Conservation (phyloP, 148 eudicot species). For the Fallopia convolvulus region DNA sequence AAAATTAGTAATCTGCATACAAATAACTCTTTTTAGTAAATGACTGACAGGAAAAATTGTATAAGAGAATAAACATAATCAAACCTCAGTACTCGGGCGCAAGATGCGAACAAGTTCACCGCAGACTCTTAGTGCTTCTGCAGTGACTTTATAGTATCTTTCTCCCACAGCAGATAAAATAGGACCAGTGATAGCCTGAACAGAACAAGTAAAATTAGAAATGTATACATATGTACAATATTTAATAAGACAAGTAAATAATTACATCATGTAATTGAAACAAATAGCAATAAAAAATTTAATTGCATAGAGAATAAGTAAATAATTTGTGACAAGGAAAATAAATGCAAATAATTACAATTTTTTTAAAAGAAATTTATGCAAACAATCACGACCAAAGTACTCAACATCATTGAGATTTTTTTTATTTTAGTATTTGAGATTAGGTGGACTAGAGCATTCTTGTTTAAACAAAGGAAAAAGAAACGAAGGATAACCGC, state of each 20-base stretch:
- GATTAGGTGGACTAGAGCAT: neutral
- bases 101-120: constrained; percentile 96
- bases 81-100: constrained; percentile 81
- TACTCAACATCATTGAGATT: neutral
- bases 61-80: neutral
- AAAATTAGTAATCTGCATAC: constrained; percentile 48
- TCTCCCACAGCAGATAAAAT: constrained; percentile 91
- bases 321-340: neutral
- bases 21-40: constrained; percentile 11
- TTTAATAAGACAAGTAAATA: neutral
- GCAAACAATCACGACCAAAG: neutral
- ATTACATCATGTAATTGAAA: neutral
- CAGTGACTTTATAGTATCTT: constrained; percentile 95
- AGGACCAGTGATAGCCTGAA: constrained; percentile 83
- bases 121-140: constrained; percentile 95
- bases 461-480: neutral
- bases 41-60: neutral
- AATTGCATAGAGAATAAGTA: neutral
- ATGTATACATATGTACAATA: neutral
- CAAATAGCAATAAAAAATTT: neutral
- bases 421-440: neutral
- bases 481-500: neutral
- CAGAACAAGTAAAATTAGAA: constrained; percentile 6
- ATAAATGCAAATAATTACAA: neutral
- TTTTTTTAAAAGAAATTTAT: neutral